Evolutionary conservation across 768 basidiomycete genomes (phyloP), one percentile per base, ranked within the genome.

Genomic region (Serpula lacrymans): DNA sequence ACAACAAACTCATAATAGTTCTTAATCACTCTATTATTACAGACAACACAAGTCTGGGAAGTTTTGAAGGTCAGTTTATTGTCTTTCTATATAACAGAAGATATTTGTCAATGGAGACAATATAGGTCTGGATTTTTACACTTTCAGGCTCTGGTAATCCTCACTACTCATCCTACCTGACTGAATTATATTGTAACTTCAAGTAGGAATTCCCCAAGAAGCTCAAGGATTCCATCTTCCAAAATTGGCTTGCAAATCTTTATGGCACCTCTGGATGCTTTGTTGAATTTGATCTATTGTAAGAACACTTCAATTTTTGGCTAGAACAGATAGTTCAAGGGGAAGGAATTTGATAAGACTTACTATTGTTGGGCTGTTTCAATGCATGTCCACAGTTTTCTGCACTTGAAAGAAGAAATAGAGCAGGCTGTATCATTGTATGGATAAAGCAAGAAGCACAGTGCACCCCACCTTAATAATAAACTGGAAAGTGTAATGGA

Each of bases 251-350:
- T 9, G 58, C 60, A 23, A 59, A 59, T 25, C 36, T 51, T 14
- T 50, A 48, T 25, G 59, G 59, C 7, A 25, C 47, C 8, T 31
- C 48, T 1, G 51, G 50, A 1, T 34, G 31, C 3, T 64, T 55
- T 43, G 50, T 54, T 24, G 55, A 64, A 35, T 40, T 55, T 27
- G 60, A 63, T 30, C 41, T 63, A n/a, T 24, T 63, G 41, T 58
- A 63, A 40, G 58, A 62, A 37, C 52, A 58, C 27, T 44, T 45
- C 27, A 64, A 59, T 40, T 58, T 60, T 37, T 60, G 57, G 53
- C 41, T 56, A 3, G 38, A n/a, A n/a, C n/a, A n/a, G n/a, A 54
- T 25, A 44, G 51, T 40, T 46, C n/a, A 39, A 49, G 34, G 52
- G 50, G 2, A 42, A 41, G 6, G 49, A 51, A 7, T 63, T 55